A percentile compares a stretch with the other conserved stretches of the same genome.
Evolutionary conservation across 1,139 yeast genomes (phyloP).

Genomic region (Arxiozyma heterogenica): DNA sequence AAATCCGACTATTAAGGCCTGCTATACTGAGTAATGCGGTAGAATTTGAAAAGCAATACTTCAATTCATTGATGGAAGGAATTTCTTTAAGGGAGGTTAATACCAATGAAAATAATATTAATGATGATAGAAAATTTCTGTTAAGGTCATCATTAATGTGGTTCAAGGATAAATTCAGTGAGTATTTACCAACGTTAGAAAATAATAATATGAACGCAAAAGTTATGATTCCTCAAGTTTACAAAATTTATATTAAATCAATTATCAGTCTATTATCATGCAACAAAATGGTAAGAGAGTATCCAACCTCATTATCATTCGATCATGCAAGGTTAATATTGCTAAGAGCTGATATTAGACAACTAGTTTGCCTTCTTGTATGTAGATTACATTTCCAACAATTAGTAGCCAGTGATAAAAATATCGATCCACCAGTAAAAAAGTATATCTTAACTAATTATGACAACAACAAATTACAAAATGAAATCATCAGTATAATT

Average conservation of each 20-base stretch:
- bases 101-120: background rate
- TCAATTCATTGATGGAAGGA: constrained; percentile 51
- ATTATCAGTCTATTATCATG: constrained; percentile 57
- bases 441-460: constrained; percentile 24
- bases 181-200: constrained; percentile 11
- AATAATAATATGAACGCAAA: constrained; percentile 13
- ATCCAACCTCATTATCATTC: constrained; percentile 79
- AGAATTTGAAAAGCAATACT: constrained; percentile 86
- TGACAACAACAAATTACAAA: constrained; percentile 34
- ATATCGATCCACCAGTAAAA: constrained; percentile 22
- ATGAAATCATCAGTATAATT: constrained; percentile 67
- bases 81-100: background rate
- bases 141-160: constrained; percentile 60
- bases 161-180: constrained; percentile 43
- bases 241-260: constrained; percentile 24
- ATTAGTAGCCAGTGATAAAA: constrained; percentile 40
- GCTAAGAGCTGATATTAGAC: constrained; percentile 77
- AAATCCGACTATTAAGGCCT: constrained; percentile 76
- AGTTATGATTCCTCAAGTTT: constrained; percentile 21
- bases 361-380: constrained; percentile 69
- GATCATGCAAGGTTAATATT: constrained; percentile 75
- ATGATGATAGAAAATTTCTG: constrained; percentile 50
- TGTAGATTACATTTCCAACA: constrained; percentile 69
- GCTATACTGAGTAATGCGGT: constrained; percentile 80
- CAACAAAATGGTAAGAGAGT: constrained; percentile 72